Conservation (phyloP, 2,329 filamentous ascomycete species). For the Ophiostoma himal-ulmi region DNA sequence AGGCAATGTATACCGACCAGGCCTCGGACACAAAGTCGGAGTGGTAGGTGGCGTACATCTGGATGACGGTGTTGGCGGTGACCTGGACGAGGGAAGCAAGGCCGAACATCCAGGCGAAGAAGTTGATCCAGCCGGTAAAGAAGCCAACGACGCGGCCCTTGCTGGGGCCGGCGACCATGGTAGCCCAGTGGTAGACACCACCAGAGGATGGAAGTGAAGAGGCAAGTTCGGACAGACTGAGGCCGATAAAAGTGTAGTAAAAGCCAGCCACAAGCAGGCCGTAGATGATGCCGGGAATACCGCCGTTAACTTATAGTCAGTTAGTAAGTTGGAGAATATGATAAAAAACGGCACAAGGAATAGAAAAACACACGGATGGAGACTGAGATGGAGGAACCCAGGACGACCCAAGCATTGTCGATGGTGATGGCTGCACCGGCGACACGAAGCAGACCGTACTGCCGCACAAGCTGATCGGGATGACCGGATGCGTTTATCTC, state of each 20-base stretch:
- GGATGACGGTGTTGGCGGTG: conserved; percentile 53
- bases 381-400: conserved; percentile 55
- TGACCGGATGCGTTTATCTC: conserved; percentile 58
- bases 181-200: conserved; percentile 56
- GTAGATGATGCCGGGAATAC: conserved; percentile 40
- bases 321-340: background rate
- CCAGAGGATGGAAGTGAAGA: conserved; percentile 55
- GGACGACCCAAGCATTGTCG: conserved; percentile 59
- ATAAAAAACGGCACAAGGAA: background rate
- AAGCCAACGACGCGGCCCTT: conserved; percentile 49
- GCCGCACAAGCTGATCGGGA: conserved; percentile 56
- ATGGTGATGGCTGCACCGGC: conserved; percentile 56
- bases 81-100: conserved; percentile 55
- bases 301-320: conserved; percentile 35
- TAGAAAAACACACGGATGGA: conserved; percentile 38
- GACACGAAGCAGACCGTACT: conserved; percentile 55
- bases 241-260: conserved; percentile 40
- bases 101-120: conserved; percentile 58
- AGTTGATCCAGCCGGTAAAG: conserved; percentile 47
- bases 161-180: conserved; percentile 49
- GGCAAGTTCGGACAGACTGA: conserved; percentile 46
- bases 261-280: conserved; percentile 40
- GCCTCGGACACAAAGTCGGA: conserved; percentile 44
- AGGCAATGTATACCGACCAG: conserved; percentile 57
- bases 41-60: conserved; percentile 57